Percentiles rank a stretch among this genome's conserved stretches.
phyloP scores from a whole-genome alignment of 768 basidiomycete species.

The Amanita subjunquillea region DNA sequence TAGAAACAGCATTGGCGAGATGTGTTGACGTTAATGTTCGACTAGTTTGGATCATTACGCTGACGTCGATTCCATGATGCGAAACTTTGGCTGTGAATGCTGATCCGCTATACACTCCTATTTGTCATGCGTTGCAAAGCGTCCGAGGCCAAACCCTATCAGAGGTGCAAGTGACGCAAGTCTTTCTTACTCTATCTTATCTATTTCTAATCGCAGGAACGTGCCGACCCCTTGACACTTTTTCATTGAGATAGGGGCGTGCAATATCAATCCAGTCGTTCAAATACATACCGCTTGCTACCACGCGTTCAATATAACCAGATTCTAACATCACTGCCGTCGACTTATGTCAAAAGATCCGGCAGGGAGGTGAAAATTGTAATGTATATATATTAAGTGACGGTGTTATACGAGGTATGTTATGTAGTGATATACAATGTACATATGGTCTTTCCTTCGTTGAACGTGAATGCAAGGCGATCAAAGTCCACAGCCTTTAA shows the following conservation, averaged over 20 bases:
- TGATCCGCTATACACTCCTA: background rate
- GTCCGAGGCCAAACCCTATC: background rate
- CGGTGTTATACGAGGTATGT: background rate
- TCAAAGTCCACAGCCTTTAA: background rate
- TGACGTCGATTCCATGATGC: background rate
- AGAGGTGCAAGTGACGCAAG: background rate
- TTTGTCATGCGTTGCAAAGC: background rate
- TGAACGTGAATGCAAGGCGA: background rate
- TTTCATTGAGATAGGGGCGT: background rate
- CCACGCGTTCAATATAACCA: no score
- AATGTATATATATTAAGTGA: background rate
- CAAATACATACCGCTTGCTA: no score
- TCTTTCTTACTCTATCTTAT: background rate
- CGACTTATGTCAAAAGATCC: background rate
- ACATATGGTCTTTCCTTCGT: background rate
- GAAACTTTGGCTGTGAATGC: background rate
- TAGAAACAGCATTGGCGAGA: background rate
- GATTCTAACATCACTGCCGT: background rate
- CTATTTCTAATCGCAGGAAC: background rate
- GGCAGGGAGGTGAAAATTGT: background rate
- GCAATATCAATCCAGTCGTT: background rate
- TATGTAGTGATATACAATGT: background rate
- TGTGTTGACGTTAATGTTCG: background rate
- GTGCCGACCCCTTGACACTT: no score
- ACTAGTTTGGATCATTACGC: background rate